Percentiles rank a stretch among this genome's conserved stretches.
phyloP scores from a whole-genome alignment of 305 asterid species.

The Euphrasia arctica region DNA sequence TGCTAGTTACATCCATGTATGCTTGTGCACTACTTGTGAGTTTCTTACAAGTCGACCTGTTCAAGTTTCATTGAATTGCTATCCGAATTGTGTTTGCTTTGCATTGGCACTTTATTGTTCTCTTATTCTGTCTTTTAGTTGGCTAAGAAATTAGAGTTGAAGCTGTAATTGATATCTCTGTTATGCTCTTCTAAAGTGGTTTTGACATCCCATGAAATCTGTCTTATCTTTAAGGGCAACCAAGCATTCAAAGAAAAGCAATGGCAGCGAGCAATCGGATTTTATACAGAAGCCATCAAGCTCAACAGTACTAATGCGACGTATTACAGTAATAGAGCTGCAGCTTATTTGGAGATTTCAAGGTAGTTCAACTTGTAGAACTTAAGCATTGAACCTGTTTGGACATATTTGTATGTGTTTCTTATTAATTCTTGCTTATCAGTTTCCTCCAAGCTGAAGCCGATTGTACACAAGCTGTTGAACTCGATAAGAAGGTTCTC shows the following conservation, averaged over 20 bases:
- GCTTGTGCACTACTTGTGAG: constrained; percentile 1
- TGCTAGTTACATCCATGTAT: background rate
- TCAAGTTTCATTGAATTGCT: constrained; percentile 6
- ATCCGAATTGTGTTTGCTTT: constrained; percentile 14
- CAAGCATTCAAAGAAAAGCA: constrained; percentile 90
- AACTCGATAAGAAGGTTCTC: constrained; percentile 83
- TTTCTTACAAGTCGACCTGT: background rate
- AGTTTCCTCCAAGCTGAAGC: constrained; percentile 84
- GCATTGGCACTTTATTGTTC: constrained; percentile 17
- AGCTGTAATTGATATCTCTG: constrained; percentile 15
- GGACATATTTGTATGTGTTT: background rate
- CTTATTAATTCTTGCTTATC: constrained; percentile 23
- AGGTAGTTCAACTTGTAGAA: constrained; percentile 44
- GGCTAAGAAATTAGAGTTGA: constrained; percentile 15
- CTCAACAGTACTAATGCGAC: constrained; percentile 78
- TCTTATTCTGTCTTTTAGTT: constrained; percentile 14
- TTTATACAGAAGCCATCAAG: constrained; percentile 89
- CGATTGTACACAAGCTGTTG: constrained; percentile 86
- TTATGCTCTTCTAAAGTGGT: constrained; percentile 10
- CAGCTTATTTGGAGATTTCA: constrained; percentile 77
- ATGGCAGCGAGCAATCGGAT: constrained; percentile 84
- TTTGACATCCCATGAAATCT: constrained; percentile 11
- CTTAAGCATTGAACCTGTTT: constrained; percentile 1
- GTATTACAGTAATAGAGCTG: constrained; percentile 89
- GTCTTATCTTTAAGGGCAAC: constrained; percentile 57